phyloP scores from a whole-genome alignment of 371 early-diverging fungal species.

The Smittium culicis region DNA sequence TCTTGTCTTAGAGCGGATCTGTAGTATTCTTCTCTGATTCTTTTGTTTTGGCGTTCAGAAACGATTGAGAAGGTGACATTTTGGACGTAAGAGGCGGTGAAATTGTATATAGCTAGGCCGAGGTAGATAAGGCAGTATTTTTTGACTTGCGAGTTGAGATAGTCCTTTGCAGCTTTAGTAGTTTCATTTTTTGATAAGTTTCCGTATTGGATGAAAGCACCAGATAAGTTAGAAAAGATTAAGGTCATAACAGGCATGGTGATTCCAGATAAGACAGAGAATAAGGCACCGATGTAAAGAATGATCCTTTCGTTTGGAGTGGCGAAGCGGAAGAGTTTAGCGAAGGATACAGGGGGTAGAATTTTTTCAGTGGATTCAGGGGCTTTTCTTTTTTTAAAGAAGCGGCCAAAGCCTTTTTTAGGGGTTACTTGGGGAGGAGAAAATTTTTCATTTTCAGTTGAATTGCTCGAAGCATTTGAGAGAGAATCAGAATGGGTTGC shows the following conservation, averaged over 20 bases:
- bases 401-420: too few species aligned
- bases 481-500: too few species aligned
- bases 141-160: conserved; percentile 19
- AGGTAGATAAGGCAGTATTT: conserved; percentile 25
- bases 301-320: conserved; percentile 40
- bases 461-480: too few species aligned
- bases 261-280: conserved; percentile 34
- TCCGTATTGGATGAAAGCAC: conserved; percentile 20
- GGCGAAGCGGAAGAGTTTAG: conserved; percentile 54
- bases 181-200: conserved; percentile 9
- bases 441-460: too few species aligned
- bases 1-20: conserved; percentile 75
- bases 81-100: conserved; percentile 19
- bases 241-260: conserved; percentile 41
- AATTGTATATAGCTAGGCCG: conserved; percentile 18
- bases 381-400: conserved; percentile 16
- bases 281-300: conserved; percentile 34
- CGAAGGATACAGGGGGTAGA: conserved; percentile 34
- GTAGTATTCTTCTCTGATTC: conserved; percentile 53
- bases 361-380: conserved; percentile 25
- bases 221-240: conserved; percentile 32
- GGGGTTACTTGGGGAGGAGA: too few species aligned
- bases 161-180: conserved; percentile 9
- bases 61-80: conserved; percentile 24
- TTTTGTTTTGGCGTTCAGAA: conserved; percentile 30